Evolutionary conservation across 441 rosid genomes (phyloP).

Genomic region (Jatropha podagrica): DNA sequence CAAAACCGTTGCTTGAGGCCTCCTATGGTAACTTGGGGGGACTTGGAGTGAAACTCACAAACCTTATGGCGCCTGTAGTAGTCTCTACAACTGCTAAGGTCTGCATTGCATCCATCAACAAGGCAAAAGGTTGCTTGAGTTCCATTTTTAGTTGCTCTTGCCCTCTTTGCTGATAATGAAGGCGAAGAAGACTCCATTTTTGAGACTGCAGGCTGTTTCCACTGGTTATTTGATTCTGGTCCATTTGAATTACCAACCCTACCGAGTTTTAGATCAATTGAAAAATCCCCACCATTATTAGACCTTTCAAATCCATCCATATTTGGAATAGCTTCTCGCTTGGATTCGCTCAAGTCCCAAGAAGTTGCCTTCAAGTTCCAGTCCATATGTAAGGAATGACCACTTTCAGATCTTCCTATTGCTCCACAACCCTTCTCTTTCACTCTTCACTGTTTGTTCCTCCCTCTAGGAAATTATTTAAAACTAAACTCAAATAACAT

Average conservation of each 20-base stretch:
- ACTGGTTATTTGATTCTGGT: slow-evolving; percentile 37
- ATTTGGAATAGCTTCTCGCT: slow-evolving; percentile 41
- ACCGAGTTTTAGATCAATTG: slow-evolving; percentile 83
- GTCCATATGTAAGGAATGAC: slow-evolving; percentile 44
- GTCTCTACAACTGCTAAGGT: slow-evolving; percentile 72
- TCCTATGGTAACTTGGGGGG: slow-evolving; percentile 62
- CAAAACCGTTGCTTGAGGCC: slow-evolving; percentile 81
- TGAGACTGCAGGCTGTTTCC: slow-evolving; percentile 39
- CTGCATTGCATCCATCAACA: slow-evolving; percentile 70
- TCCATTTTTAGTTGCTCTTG: slow-evolving; percentile 47
- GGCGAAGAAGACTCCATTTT: slow-evolving; percentile 39
- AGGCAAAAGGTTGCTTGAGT: slow-evolving; percentile 56
- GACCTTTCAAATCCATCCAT: slow-evolving; percentile 42
- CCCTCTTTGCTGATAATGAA: slow-evolving; percentile 55
- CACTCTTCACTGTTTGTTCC: slow-evolving; percentile 14
- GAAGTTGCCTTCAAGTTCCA: slow-evolving; percentile 50
- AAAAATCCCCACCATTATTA: slow-evolving; percentile 48
- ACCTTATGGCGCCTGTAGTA: slow-evolving; percentile 91
- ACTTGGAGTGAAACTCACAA: slow-evolving; percentile 82
- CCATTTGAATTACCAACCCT: slow-evolving; percentile 41
- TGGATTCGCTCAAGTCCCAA: slow-evolving; percentile 53
- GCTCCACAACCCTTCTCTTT: slow-evolving; percentile 25
- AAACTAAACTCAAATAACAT: neutral
- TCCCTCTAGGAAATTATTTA: slow-evolving; percentile 2
- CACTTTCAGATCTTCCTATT: slow-evolving; percentile 6